Percentiles rank a stretch among this genome's conserved stretches.
Evolutionary conservation across 2,329 filamentous ascomycete species (phyloP).

Genomic region (Microdochium bolleyi): DNA sequence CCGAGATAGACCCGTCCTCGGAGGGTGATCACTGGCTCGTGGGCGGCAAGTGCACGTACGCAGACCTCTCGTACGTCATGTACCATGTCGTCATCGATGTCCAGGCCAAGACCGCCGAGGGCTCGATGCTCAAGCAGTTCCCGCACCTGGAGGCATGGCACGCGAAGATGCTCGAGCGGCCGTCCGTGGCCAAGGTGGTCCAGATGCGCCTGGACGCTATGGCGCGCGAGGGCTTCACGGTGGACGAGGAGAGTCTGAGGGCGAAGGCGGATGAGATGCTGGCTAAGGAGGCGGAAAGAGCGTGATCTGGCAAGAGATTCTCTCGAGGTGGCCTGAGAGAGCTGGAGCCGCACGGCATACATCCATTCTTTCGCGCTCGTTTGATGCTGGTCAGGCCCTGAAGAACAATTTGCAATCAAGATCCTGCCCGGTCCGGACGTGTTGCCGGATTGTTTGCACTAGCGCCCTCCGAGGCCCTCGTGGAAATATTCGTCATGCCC

Average conservation of each 20-base stretch:
- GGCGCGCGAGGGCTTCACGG: background rate
- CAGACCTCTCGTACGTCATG: background rate
- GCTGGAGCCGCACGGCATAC: no score
- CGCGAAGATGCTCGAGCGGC: background rate
- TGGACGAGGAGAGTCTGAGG: background rate
- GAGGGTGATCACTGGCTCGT: background rate
- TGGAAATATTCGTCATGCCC: no score
- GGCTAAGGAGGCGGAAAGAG: background rate
- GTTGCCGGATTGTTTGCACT: no score
- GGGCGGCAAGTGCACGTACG: background rate
- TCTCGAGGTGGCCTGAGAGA: no score
- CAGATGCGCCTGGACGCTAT: background rate
- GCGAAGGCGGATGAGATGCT: background rate
- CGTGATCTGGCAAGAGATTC: no score
- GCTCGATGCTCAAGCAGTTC: background rate
- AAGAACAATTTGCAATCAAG: no score
- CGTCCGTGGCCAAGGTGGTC: background rate
- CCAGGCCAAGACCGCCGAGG: background rate
- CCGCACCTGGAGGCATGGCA: background rate
- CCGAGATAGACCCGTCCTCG: background rate
- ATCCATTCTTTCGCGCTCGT: no score
- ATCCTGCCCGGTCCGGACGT: no score
- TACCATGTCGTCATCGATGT: background rate
- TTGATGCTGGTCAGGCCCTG: no score
- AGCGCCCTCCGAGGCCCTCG: no score